Percentiles rank a stretch among this genome's conserved stretches.
Conservation (phyloP, 75 land plant genomes). For the Picea glauca region DNA sequence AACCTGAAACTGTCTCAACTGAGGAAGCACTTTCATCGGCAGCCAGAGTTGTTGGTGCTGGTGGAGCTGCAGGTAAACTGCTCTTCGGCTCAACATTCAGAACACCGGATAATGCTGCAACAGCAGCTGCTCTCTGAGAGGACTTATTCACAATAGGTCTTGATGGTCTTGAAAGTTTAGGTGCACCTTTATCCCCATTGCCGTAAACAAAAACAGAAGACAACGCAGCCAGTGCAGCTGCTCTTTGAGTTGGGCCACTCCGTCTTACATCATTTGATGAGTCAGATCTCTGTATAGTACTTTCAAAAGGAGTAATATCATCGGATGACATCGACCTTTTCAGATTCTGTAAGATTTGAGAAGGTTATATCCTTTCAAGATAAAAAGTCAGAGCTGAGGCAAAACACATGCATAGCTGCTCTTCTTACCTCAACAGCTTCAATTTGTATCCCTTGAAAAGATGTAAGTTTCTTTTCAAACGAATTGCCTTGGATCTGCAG, state of each 20-base stretch:
- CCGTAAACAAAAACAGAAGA: constrained; percentile 60
- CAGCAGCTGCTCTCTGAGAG: constrained; percentile 75
- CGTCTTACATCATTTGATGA: constrained; percentile 29
- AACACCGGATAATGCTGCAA: constrained; percentile 64
- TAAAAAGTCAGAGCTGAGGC: too few relatives aligned
- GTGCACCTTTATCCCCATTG: constrained; percentile 16
- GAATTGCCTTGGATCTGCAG: constrained; percentile 81
- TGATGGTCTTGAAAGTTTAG: constrained; percentile 31
- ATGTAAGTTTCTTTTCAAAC: constrained; percentile 60
- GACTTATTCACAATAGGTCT: constrained; percentile 17
- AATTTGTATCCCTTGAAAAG: constrained; percentile 34
- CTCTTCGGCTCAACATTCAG: constrained; percentile 51
- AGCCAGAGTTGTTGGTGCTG: neutral
- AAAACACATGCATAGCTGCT: neutral
- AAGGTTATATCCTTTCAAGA: too few relatives aligned
- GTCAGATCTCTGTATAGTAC: constrained; percentile 5
- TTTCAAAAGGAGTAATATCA: neutral
- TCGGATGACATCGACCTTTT: too few relatives aligned
- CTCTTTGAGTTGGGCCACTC: constrained; percentile 70
- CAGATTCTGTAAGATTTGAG: too few relatives aligned
- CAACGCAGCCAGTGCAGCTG: constrained; percentile 77
- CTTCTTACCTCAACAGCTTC: constrained; percentile 10
- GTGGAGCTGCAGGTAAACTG: constrained; percentile 11
- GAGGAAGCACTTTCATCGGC: neutral
- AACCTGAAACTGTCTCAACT: neutral